Evolutionary conservation across 257 asterid genomes (phyloP).

Genomic region (Plantago major): DNA sequence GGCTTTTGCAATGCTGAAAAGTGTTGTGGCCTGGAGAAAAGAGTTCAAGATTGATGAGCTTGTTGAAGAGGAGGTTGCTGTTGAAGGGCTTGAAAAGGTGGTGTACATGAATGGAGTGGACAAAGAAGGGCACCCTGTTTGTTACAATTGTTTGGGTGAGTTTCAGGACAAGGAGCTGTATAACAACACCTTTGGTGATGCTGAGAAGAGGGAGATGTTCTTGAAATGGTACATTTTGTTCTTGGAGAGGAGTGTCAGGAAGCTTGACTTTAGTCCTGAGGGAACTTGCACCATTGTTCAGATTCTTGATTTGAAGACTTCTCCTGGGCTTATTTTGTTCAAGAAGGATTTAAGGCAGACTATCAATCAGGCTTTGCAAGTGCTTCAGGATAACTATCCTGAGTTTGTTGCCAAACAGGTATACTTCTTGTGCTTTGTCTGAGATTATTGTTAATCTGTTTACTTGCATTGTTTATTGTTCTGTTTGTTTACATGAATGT

Average conservation of each 20-base stretch:
- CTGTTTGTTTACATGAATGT: neutral
- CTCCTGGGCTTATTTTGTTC: conserved; percentile 72
- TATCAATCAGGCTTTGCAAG: conserved; percentile 75
- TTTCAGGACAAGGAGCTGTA: conserved; percentile 87
- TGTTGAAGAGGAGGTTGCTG: conserved; percentile 45
- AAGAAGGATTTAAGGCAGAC: conserved; percentile 85
- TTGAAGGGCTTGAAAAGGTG: conserved; percentile 73
- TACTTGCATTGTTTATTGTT: neutral
- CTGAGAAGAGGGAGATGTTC: conserved; percentile 67
- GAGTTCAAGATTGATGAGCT: conserved; percentile 66
- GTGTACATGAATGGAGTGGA: conserved; percentile 78
- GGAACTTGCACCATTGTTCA: conserved; percentile 81
- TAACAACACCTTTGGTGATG: conserved; percentile 73
- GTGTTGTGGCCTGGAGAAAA: conserved; percentile 80
- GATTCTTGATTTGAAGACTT: conserved; percentile 73
- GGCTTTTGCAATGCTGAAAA: conserved; percentile 79
- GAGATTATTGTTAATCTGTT: no score
- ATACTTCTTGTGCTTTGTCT: neutral
- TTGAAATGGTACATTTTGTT: conserved; percentile 72
- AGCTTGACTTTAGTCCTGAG: conserved; percentile 77
- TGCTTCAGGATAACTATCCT: conserved; percentile 93
- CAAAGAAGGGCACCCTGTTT: conserved; percentile 83
- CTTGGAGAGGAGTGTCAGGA: conserved; percentile 75
- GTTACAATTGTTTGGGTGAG: conserved; percentile 83
- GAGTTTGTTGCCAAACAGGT: conserved; percentile 99